A percentile compares a stretch with the other conserved stretches of the same genome.
Conservation (phyloP, 768 basidiomycete species). For the Psilocybe cubensis region DNA sequence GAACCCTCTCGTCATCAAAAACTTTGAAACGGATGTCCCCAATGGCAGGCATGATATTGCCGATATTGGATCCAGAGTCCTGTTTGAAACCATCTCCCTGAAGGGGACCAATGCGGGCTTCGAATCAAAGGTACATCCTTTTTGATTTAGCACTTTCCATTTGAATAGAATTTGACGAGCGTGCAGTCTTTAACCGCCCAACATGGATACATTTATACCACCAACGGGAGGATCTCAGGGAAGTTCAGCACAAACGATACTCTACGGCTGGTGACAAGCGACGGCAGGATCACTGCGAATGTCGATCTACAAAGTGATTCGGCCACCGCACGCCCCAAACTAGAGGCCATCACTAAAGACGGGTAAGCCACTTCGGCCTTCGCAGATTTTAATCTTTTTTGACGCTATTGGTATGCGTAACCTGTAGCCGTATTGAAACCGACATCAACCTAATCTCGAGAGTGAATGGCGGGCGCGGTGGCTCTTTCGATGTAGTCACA, state of each 20-base stretch:
- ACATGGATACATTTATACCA: not conserved
- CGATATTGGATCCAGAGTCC: conserved; percentile 2
- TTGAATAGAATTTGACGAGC: not conserved
- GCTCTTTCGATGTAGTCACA: conserved; percentile 2
- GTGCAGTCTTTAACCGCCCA: conserved; percentile 1
- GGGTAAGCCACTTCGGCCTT: not conserved
- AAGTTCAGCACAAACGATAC: conserved; percentile 2
- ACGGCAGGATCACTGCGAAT: conserved; percentile 2
- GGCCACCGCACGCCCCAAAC: not conserved
- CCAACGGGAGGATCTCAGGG: conserved; percentile 1
- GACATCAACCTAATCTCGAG: not conserved
- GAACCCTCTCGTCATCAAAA: not conserved
- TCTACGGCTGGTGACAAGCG: not conserved
- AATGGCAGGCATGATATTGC: not conserved
- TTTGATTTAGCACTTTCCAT: not conserved
- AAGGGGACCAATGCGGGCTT: conserved; percentile 9
- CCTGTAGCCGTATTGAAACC: not conserved
- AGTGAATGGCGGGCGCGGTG: not conserved
- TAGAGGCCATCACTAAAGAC: conserved; percentile 3
- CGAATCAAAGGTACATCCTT: not conserved
- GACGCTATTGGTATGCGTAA: no score
- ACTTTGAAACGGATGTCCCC: conserved; percentile 4
- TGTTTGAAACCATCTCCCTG: conserved; percentile 4
- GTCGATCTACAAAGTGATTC: not conserved
- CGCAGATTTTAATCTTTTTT: no score